Evolutionary conservation across 2,329 filamentous ascomycete genomes (phyloP).

Genomic region (Paracamarosporium sp.): DNA sequence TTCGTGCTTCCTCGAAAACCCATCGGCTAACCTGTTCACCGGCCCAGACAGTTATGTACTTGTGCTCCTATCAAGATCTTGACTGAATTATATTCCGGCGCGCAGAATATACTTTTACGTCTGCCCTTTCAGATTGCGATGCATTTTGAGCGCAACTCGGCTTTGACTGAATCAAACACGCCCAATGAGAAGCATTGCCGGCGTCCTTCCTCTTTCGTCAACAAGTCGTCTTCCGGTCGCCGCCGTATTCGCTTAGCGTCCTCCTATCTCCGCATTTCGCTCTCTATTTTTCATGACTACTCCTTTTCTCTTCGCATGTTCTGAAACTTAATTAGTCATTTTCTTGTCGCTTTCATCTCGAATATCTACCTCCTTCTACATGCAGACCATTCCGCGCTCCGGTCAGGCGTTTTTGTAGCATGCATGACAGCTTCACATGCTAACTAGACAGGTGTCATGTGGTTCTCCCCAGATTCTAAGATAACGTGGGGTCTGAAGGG

Average conservation of each 20-base stretch:
- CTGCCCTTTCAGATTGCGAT: not conserved
- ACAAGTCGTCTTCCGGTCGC: constrained; percentile 13
- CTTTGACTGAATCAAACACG: constrained; percentile 2
- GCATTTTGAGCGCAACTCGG: not conserved
- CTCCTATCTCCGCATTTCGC: not conserved
- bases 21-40: not conserved
- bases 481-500: constrained; percentile 24
- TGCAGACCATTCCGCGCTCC: constrained; percentile 4
- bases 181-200: constrained; percentile 16
- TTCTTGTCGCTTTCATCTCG: not conserved
- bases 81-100: not conserved
- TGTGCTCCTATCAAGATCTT: not conserved
- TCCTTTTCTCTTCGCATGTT: not conserved
- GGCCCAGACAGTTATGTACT: not conserved
- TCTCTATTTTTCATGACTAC: not conserved
- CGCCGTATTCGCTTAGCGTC: constrained; percentile 32
- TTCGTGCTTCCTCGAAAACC: not conserved
- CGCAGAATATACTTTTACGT: not conserved
- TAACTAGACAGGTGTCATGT: constrained; percentile 25
- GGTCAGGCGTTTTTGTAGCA: constrained; percentile 29
- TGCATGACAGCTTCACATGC: constrained; percentile 33
- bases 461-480: constrained; percentile 13
- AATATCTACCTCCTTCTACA: constrained; percentile 7
- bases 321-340: not conserved
- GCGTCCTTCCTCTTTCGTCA: constrained; percentile 29